Conservation (phyloP, 2,329 filamentous ascomycete genomes). For the Penicillium sumatraense region DNA sequence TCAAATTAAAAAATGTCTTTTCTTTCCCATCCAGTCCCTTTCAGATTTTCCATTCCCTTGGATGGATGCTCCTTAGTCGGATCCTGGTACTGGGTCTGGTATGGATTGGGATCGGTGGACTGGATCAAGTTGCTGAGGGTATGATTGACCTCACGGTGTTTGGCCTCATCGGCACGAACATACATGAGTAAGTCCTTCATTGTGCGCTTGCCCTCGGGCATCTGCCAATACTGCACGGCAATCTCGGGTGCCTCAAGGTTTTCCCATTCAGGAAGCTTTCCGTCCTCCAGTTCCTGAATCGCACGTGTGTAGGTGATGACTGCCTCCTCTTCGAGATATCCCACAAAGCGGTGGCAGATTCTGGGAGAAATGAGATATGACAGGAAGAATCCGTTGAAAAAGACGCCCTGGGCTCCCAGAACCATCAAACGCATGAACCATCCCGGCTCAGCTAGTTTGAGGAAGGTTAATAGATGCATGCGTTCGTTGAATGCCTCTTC, state of each 20-base stretch:
- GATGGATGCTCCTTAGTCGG: slow-evolving; percentile 68
- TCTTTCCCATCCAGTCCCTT: slow-evolving; percentile 79
- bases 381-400: slow-evolving; percentile 93
- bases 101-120: slow-evolving; percentile 87
- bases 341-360: slow-evolving; percentile 93
- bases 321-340: slow-evolving; percentile 96
- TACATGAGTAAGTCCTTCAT: slow-evolving; percentile 90
- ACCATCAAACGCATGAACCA: slow-evolving; percentile 93
- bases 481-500: slow-evolving; percentile 92
- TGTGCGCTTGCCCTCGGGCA: slow-evolving; percentile 79
- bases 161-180: slow-evolving; percentile 86
- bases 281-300: slow-evolving; percentile 82
- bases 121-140: slow-evolving; percentile 88
- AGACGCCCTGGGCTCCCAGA: slow-evolving; percentile 89
- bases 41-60: slow-evolving; percentile 67
- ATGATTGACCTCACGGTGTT: slow-evolving; percentile 94
- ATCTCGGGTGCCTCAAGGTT: slow-evolving; percentile 82
- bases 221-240: slow-evolving; percentile 89
- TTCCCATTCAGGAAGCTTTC: slow-evolving; percentile 81
- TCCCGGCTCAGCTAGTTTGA: slow-evolving; percentile 86
- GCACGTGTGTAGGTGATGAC: slow-evolving; percentile 93
- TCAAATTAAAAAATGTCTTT: slow-evolving; percentile 68
- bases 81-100: slow-evolving; percentile 80
- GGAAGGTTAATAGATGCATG: slow-evolving; percentile 91
- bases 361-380: slow-evolving; percentile 84